Conservation (phyloP, 345 rosid genomes). For the Turnera subulata region DNA sequence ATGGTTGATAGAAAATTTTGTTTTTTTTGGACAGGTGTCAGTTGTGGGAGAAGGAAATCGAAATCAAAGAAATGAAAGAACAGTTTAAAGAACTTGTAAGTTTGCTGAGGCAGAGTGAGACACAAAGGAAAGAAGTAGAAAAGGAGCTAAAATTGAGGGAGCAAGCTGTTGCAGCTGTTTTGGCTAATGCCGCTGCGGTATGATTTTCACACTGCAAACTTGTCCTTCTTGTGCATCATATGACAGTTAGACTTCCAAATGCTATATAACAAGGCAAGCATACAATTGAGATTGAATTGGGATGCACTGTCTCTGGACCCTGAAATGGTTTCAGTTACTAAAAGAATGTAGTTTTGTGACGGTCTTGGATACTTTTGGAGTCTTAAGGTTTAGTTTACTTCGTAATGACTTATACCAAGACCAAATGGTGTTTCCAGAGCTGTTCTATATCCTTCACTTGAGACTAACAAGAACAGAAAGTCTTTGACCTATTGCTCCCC, state of each 20-base stretch:
- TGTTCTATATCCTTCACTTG: no score
- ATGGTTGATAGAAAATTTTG: conserved; percentile 7
- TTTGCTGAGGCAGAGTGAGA: conserved; percentile 70
- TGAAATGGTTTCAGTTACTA: not conserved
- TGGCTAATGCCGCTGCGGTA: conserved; percentile 66
- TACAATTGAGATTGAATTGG: conserved; percentile 1
- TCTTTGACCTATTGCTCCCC: not conserved
- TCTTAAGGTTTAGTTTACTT: not conserved
- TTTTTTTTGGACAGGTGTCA: conserved; percentile 59
- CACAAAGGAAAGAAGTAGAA: conserved; percentile 70
- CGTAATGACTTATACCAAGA: not conserved
- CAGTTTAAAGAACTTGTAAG: conserved; percentile 84
- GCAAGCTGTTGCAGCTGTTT: conserved; percentile 58
- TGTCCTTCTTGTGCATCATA: conserved; percentile 2
- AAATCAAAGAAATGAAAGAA: conserved; percentile 88
- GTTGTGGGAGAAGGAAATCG: conserved; percentile 88
- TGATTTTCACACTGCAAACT: conserved; percentile 10
- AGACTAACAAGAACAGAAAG: no score
- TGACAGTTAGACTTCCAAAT: conserved; percentile 2
- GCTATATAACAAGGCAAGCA: not conserved
- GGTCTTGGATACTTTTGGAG: not conserved
- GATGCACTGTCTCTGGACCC: not conserved
- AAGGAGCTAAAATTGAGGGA: conserved; percentile 79
- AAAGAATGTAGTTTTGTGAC: not conserved
- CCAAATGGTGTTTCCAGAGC: no score